A percentile compares a stretch with the other conserved stretches of the same genome.
Evolutionary conservation across 2,329 filamentous ascomycete species (phyloP).

Genomic region (Metarhizium album): DNA sequence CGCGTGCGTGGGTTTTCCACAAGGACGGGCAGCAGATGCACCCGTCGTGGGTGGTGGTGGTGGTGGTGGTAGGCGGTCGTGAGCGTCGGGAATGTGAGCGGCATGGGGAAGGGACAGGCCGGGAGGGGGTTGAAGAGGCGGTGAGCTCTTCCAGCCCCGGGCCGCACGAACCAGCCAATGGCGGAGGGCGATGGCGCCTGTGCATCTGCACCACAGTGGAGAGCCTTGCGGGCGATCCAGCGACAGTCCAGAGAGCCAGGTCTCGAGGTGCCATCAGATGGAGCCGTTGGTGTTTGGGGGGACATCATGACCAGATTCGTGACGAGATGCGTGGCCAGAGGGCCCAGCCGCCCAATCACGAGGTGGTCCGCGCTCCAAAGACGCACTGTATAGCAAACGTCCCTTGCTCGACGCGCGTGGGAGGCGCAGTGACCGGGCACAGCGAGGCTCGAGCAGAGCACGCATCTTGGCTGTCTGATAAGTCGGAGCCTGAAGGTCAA

Average conservation of each 20-base stretch:
- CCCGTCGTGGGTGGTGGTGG: not conserved
- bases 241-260: conserved; percentile 1
- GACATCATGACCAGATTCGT: not conserved
- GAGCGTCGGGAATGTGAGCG: conserved; percentile 5
- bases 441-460: too few relatives aligned
- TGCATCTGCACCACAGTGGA: conserved; percentile 19
- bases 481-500: too few relatives aligned
- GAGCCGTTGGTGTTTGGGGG: not conserved
- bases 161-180: conserved; percentile 25
- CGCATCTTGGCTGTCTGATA: too few relatives aligned
- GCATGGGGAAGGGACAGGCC: conserved; percentile 8
- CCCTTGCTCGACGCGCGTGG: not conserved
- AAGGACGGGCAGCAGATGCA: not conserved
- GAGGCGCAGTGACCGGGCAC: too few relatives aligned
- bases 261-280: not conserved
- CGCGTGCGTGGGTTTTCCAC: conserved; percentile 1
- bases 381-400: not conserved
- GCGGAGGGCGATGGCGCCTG: conserved; percentile 18
- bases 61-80: not conserved
- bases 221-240: conserved; percentile 15
- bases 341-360: not conserved
- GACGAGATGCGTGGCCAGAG: not conserved
- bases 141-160: conserved; percentile 25
- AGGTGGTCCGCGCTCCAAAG: not conserved
- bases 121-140: conserved; percentile 24